A percentile compares a stretch with the other conserved stretches of the same genome.
These are phyloP conservation scores for Candida gigantensis DNA, from an alignment of 1,139 yeast species.

Conservation along the genomic window DNA sequence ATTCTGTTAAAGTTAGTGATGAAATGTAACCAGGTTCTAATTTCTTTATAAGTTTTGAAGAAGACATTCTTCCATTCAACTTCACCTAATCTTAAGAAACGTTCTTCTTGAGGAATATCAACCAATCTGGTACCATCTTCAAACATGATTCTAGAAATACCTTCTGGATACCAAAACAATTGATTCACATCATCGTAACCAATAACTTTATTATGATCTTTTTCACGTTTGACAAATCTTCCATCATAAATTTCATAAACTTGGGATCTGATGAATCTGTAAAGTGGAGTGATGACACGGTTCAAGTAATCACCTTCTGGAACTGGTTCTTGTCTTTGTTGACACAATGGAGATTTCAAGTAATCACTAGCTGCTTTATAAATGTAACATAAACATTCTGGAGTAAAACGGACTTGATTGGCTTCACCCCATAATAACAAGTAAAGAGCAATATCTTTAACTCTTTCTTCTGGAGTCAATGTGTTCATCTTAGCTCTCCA, in stretches of 20 bases:
- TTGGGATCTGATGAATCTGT: conserved; percentile 88
- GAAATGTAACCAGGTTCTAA: conserved; percentile 97
- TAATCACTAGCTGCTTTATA: conserved; percentile 93
- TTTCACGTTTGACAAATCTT: conserved; percentile 94
- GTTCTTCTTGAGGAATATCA: conserved; percentile 86
- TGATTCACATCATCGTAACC: conserved; percentile 99
- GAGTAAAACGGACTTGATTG: conserved; percentile 92
- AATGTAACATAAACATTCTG: conserved; percentile 90
- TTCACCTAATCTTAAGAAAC: conserved; percentile 87
- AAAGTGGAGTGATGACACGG: conserved; percentile 89
- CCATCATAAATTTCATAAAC: conserved; percentile 95
- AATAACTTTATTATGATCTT: conserved; percentile 88
- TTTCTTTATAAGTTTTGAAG: conserved; percentile 94
- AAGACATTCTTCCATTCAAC: conserved; percentile 91
- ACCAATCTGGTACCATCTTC: conserved; percentile 91
- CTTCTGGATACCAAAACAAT: conserved; percentile 99
- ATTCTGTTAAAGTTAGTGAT: conserved; percentile 96
- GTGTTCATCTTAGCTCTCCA: conserved; percentile 54
- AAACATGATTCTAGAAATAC: conserved; percentile 87
- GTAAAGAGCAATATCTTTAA: conserved; percentile 87
- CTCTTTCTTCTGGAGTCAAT: conserved; percentile 66
- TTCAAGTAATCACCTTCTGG: conserved; percentile 96
- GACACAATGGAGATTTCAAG: conserved; percentile 84
- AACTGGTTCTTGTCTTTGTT: conserved; percentile 83
- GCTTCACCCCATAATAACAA: conserved; percentile 98